These are phyloP conservation scores for Butyriboletus loyo DNA, from an alignment of 768 basidiomycete genomes.

Conservation along the genomic window DNA sequence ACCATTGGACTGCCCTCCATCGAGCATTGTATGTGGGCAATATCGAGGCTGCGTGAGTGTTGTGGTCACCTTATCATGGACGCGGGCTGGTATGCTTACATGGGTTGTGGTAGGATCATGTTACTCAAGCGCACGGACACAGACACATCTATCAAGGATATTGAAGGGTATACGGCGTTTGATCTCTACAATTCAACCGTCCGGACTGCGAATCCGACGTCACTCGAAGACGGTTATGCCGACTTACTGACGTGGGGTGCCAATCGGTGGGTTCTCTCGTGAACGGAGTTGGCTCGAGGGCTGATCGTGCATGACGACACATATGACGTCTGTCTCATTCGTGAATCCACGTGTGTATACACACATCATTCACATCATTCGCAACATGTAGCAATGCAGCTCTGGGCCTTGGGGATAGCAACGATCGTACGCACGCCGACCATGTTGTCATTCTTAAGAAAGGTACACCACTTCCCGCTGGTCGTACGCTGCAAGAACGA, in stretches of 20 bases:
- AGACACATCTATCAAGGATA: slow-evolving; percentile 71
- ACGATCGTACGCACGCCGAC: slow-evolving; percentile 79
- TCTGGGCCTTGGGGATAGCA: slow-evolving; percentile 78
- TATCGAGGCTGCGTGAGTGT: slow-evolving; percentile 60
- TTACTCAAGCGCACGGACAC: slow-evolving; percentile 73
- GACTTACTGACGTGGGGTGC: slow-evolving; percentile 88
- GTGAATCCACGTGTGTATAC: background rate
- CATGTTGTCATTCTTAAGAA: slow-evolving; percentile 50
- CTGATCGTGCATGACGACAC: background rate
- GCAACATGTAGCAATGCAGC: slow-evolving; percentile 66
- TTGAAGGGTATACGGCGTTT: slow-evolving; percentile 87
- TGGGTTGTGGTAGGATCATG: slow-evolving; percentile 50
- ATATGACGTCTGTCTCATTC: background rate
- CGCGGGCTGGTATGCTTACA: slow-evolving; percentile 11
- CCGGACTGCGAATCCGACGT: slow-evolving; percentile 60
- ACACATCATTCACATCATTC: background rate
- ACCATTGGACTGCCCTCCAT: slow-evolving; percentile 89
- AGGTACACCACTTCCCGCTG: slow-evolving; percentile 8
- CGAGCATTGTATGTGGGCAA: slow-evolving; percentile 82
- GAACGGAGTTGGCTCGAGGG: background rate
- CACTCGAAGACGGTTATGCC: slow-evolving; percentile 33
- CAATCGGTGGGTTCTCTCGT: slow-evolving; percentile 52
- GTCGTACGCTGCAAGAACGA: slow-evolving; percentile 37
- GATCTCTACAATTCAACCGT: slow-evolving; percentile 93
- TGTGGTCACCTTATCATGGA: background rate